phyloP scores from a whole-genome alignment of 169 alveolate species.

The Amoebophrya sp. region DNA sequence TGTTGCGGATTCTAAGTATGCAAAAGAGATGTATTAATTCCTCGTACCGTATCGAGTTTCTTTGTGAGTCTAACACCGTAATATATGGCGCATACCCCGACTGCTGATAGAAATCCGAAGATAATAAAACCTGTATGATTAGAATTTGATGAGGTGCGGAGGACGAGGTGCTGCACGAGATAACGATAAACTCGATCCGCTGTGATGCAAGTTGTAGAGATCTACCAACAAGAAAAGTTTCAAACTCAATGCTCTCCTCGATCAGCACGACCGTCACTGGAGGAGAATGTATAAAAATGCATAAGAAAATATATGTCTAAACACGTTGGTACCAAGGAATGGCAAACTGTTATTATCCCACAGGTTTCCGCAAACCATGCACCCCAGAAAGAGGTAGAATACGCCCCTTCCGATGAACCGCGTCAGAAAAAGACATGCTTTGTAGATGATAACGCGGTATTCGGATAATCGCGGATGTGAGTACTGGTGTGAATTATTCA shows the following conservation, averaged over 20 bases:
- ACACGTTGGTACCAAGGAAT: background rate
- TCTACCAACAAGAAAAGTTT: too few relatives aligned
- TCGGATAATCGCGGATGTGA: background rate
- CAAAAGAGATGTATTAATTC: too few relatives aligned
- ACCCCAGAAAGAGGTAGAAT: background rate
- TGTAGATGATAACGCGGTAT: background rate
- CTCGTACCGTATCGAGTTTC: background rate
- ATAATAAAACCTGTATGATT: background rate
- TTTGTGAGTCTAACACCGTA: background rate
- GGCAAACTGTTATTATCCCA: background rate
- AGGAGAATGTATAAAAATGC: background rate
- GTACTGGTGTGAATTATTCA: too few relatives aligned
- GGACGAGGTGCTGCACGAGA: too few relatives aligned
- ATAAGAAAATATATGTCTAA: background rate
- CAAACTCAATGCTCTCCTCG: background rate
- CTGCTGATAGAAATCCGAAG: background rate
- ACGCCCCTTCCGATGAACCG: slow-evolving; percentile 23
- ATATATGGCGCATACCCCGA: background rate
- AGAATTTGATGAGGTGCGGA: too few relatives aligned
- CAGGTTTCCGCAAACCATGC: slow-evolving; percentile 23
- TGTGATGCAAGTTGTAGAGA: background rate
- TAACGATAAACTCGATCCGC: too few relatives aligned
- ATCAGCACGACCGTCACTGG: background rate
- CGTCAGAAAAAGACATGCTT: background rate
- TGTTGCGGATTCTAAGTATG: too few relatives aligned